Conservation (phyloP, 805 yeast genomes). For the Pichia rugopelliculosa region DNA sequence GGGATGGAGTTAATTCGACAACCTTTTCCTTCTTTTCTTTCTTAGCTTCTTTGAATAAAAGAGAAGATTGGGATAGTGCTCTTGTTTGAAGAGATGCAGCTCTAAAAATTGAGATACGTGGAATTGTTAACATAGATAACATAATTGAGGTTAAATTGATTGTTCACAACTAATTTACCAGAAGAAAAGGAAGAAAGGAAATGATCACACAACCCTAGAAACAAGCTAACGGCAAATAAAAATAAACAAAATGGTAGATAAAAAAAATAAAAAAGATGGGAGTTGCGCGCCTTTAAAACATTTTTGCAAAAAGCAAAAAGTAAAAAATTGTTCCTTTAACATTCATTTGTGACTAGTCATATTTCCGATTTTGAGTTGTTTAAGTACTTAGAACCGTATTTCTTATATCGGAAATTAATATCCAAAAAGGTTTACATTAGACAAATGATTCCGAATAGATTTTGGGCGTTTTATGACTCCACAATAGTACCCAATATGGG, state of each 20-base stretch:
- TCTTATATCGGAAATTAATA: too few relatives aligned
- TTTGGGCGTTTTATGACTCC: not conserved
- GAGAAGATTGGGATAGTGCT: conserved; percentile 9
- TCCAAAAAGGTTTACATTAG: too few relatives aligned
- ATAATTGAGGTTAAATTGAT: not conserved
- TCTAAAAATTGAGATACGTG: not conserved
- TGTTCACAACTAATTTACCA: not conserved
- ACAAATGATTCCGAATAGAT: not conserved
- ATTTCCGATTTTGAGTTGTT: not conserved
- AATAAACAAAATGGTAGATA: too few relatives aligned
- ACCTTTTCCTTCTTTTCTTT: conserved; percentile 7
- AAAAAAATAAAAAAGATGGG: not conserved
- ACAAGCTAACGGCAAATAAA: not conserved
- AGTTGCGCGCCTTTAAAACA: not conserved
- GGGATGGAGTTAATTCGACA: conserved; percentile 2
- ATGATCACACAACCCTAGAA: not conserved
- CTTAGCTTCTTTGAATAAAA: conserved; percentile 11
- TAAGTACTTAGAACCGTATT: too few relatives aligned
- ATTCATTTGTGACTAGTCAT: not conserved
- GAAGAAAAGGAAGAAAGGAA: not conserved
- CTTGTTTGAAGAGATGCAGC: not conserved
- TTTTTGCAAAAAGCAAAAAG: too few relatives aligned
- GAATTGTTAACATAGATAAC: not conserved
- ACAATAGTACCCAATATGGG: conserved; percentile 39
- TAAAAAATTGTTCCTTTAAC: not conserved